A percentile compares a stretch with the other conserved stretches of the same genome.
Evolutionary conservation across 2,329 filamentous ascomycete genomes (phyloP).

Genomic region (Alternaria triticina): DNA sequence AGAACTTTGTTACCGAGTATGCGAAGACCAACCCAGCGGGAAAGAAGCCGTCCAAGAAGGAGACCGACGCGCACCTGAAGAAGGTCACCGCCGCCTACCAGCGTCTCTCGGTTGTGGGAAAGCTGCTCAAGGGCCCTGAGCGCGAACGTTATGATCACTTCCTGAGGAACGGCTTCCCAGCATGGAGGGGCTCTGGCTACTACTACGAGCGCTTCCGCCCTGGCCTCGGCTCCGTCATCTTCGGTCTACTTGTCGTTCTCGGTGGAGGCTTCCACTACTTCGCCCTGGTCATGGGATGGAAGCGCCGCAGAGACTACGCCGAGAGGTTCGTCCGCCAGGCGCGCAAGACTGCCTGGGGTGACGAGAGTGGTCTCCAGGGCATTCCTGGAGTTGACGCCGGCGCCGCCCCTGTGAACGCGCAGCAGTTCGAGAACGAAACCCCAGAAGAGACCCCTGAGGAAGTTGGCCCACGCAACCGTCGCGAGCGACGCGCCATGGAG

Average conservation of each 20-base stretch:
- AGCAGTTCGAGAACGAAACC: conserved; percentile 38
- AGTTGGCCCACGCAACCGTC: conserved; percentile 73
- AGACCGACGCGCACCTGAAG: conserved; percentile 81
- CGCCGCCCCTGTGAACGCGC: conserved; percentile 38
- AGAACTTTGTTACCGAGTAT: conserved; percentile 76
- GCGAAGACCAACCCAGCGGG: conserved; percentile 59
- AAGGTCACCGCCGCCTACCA: conserved; percentile 82
- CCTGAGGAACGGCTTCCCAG: conserved; percentile 88
- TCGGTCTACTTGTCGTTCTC: conserved; percentile 80
- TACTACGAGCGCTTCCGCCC: conserved; percentile 96
- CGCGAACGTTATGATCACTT: conserved; percentile 96
- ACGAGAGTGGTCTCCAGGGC: conserved; percentile 69
- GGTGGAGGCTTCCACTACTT: conserved; percentile 89
- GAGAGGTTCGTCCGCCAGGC: conserved; percentile 91
- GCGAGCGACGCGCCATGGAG: conserved; percentile 87
- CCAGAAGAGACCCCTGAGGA: conserved; percentile 49
- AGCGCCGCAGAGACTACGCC: conserved; percentile 88
- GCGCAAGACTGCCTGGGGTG: conserved; percentile 86
- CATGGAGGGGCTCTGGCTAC: conserved; percentile 97
- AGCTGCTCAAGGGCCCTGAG: conserved; percentile 80
- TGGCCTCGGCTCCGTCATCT: conserved; percentile 81
- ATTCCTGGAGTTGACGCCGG: conserved; percentile 66
- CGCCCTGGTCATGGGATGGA: conserved; percentile 84
- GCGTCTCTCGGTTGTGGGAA: conserved; percentile 81
- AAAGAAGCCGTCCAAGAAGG: conserved; percentile 69